A percentile compares a stretch with the other conserved stretches of the same genome.
Conservation (phyloP, 1,284 basidiomycete genomes). For the Ganoderma leucocontextum region DNA sequence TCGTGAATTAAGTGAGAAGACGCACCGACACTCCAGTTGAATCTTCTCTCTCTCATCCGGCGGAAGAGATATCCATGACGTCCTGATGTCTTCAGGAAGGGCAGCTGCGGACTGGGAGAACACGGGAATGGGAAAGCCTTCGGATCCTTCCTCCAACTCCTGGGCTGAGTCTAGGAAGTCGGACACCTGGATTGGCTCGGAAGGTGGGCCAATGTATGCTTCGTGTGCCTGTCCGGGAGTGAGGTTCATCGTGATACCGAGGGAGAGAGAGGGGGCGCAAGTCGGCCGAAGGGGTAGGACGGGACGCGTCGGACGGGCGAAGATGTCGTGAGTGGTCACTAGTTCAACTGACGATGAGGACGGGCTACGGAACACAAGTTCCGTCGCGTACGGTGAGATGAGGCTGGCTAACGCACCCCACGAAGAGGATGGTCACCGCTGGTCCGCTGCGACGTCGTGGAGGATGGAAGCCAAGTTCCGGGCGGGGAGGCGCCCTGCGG, state of each 20-base stretch:
- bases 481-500: constrained; percentile 13
- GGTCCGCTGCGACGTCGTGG: background rate
- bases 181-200: constrained; percentile 39
- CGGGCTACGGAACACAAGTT: constrained; percentile 2
- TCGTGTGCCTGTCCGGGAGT: constrained; percentile 42
- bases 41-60: constrained; percentile 33
- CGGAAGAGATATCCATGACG: constrained; percentile 30
- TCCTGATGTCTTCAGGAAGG: constrained; percentile 21
- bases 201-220: constrained; percentile 45
- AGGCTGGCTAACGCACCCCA: constrained; percentile 6
- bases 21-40: constrained; percentile 44
- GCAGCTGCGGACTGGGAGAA: constrained; percentile 23
- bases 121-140: constrained; percentile 18
- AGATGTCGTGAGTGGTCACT: background rate
- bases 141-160: constrained; percentile 28
- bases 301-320: background rate
- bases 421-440: constrained; percentile 14
- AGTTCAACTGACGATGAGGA: constrained; percentile 1
- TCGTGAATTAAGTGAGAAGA: background rate
- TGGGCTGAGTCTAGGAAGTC: constrained; percentile 38
- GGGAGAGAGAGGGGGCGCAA: background rate
- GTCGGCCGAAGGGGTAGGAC: background rate
- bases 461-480: constrained; percentile 4
- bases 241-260: constrained; percentile 28
- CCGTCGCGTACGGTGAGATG: constrained; percentile 1